Evolutionary conservation across 1,284 basidiomycete genomes (phyloP).

Genomic region (Ceratobasidium sp.): DNA sequence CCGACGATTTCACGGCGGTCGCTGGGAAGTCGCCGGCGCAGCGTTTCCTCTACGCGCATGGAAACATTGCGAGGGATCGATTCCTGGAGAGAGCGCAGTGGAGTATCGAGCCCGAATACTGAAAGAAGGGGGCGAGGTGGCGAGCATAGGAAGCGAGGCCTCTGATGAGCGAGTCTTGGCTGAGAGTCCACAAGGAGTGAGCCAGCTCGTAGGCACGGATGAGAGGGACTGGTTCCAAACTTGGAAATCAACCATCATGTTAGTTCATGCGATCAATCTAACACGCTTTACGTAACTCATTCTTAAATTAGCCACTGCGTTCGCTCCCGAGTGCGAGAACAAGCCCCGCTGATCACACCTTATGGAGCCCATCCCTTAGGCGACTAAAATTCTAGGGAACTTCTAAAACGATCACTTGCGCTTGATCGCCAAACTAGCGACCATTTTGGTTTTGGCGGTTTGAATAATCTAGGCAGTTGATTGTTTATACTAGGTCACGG

Average conservation of each 20-base stretch:
- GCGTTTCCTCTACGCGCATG: slow-evolving; percentile 69
- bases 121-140: not conserved
- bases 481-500: too few species aligned
- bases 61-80: slow-evolving; percentile 44
- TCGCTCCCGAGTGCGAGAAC: not conserved
- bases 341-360: slow-evolving; percentile 24
- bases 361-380: not conserved
- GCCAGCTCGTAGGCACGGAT: slow-evolving; percentile 62
- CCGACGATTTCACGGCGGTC: slow-evolving; percentile 72
- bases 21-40: slow-evolving; percentile 73
- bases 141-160: slow-evolving; percentile 7
- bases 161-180: slow-evolving; percentile 22
- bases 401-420: not conserved
- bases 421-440: not conserved
- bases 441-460: not conserved
- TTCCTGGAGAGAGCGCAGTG: slow-evolving; percentile 42
- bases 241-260: slow-evolving; percentile 75
- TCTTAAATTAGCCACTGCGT: slow-evolving; percentile 30
- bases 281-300: not conserved
- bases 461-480: too few species aligned
- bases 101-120: slow-evolving; percentile 33
- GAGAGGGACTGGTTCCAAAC: slow-evolving; percentile 81
- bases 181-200: slow-evolving; percentile 52
- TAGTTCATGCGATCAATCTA: slow-evolving; percentile 56
- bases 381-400: not conserved